Evolutionary conservation across 2,329 filamentous ascomycete species (phyloP).

Genomic region (Parascedosporium putredinis): DNA sequence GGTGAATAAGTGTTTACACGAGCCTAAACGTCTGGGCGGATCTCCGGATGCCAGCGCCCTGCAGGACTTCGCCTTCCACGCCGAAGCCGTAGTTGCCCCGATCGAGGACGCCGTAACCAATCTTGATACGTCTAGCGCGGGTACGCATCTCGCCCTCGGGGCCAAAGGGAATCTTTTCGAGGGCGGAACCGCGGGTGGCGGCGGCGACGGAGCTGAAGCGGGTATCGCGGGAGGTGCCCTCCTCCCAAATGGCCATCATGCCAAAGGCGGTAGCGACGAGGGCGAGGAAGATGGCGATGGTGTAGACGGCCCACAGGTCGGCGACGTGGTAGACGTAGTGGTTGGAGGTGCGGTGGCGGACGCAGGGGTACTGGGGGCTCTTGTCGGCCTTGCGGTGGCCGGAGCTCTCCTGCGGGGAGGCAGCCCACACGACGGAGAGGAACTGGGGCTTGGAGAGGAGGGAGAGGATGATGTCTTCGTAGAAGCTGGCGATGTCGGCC

Average conservation of each 20-base stretch:
- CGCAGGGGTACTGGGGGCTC: slow-evolving; percentile 20
- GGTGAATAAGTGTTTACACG: no score
- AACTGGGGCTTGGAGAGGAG: slow-evolving; percentile 24
- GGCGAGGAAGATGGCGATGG: slow-evolving; percentile 20
- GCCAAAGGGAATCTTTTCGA: slow-evolving; percentile 22
- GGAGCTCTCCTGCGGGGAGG: slow-evolving; percentile 14
- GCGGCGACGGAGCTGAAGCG: slow-evolving; percentile 28
- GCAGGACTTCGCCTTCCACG: slow-evolving; percentile 9
- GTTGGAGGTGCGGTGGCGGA: slow-evolving; percentile 17
- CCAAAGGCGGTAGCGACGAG: slow-evolving; percentile 19
- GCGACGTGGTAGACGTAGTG: slow-evolving; percentile 18
- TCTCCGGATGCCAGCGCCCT: neutral
- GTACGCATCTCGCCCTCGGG: slow-evolving; percentile 13
- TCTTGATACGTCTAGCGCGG: neutral
- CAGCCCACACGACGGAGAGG: slow-evolving; percentile 22
- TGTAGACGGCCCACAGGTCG: slow-evolving; percentile 26
- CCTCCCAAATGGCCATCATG: slow-evolving; percentile 19
- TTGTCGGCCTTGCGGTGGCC: slow-evolving; percentile 13
- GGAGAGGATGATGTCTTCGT: slow-evolving; percentile 25
- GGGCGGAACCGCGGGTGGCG: slow-evolving; percentile 25
- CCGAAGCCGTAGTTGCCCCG: slow-evolving; percentile 4
- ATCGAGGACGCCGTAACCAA: slow-evolving; percentile 7
- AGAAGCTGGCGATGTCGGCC: slow-evolving; percentile 17
- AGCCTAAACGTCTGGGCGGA: neutral
- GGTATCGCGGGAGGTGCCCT: slow-evolving; percentile 24